phyloP scores from a whole-genome alignment of 805 yeast genomes.

The Ogataea glucozyma region DNA sequence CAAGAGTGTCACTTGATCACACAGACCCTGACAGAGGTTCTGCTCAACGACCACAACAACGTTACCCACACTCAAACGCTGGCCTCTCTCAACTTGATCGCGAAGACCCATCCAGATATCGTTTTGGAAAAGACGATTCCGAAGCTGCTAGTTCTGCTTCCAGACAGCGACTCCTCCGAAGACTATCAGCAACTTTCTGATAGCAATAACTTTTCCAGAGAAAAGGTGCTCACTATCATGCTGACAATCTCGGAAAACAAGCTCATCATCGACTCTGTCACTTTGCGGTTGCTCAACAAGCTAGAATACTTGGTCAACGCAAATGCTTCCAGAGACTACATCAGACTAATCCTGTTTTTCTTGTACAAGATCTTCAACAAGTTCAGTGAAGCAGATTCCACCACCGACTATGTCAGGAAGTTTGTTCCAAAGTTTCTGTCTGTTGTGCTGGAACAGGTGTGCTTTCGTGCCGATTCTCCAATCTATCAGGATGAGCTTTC shows the following conservation, averaged over 20 bases:
- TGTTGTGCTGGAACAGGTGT: constrained; percentile 15
- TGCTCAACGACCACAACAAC: constrained; percentile 52
- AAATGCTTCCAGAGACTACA: constrained; percentile 19
- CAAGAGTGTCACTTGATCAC: constrained; percentile 64
- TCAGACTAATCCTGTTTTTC: constrained; percentile 29
- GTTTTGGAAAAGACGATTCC: constrained; percentile 56
- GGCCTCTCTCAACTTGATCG: constrained; percentile 52
- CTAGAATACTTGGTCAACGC: constrained; percentile 24
- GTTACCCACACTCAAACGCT: constrained; percentile 55
- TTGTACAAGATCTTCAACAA: constrained; percentile 25
- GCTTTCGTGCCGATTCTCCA: constrained; percentile 12
- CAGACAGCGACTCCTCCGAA: constrained; percentile 33
- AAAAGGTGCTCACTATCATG: constrained; percentile 37
- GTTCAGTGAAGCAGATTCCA: constrained; percentile 13
- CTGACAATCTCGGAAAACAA: constrained; percentile 42
- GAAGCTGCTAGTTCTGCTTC: constrained; percentile 49
- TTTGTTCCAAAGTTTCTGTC: constrained; percentile 44
- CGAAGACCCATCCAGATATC: constrained; percentile 38
- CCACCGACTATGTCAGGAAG: constrained; percentile 41
- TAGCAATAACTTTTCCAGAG: constrained; percentile 25
- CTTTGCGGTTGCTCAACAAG: constrained; percentile 46
- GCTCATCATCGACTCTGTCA: constrained; percentile 45
- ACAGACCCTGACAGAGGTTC: constrained; percentile 63
- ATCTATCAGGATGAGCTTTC: constrained; percentile 27
- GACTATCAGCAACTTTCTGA: constrained; percentile 6